These are phyloP conservation scores for Rostrohypoxylon terebratum DNA, from an alignment of 495 filamentous ascomycete species.

Conservation along the genomic window DNA sequence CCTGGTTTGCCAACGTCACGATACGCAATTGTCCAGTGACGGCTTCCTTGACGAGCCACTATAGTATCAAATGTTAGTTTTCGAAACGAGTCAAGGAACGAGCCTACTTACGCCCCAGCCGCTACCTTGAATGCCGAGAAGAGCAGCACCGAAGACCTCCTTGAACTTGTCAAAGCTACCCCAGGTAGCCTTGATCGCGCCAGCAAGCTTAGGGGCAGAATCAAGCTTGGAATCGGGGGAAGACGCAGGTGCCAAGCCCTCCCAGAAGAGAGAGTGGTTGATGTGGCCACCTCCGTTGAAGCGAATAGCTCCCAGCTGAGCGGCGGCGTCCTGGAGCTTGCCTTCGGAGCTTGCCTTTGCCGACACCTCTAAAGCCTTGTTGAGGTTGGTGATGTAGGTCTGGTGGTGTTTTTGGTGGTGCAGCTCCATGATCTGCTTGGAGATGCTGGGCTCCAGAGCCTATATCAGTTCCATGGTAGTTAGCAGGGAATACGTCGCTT, in stretches of 20 bases:
- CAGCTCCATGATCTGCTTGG: slow-evolving; percentile 93
- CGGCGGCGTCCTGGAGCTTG: slow-evolving; percentile 65
- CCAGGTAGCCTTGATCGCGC: slow-evolving; percentile 71
- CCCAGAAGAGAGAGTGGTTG: slow-evolving; percentile 95
- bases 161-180: slow-evolving; percentile 79
- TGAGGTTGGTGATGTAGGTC: slow-evolving; percentile 78
- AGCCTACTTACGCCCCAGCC: slow-evolving; percentile 71
- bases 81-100: not conserved
- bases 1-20: slow-evolving; percentile 89
- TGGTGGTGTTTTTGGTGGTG: slow-evolving; percentile 80
- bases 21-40: slow-evolving; percentile 78
- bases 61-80: slow-evolving; percentile 12
- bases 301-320: slow-evolving; percentile 82
- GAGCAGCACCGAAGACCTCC: slow-evolving; percentile 78
- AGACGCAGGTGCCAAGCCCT: slow-evolving; percentile 81
- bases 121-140: slow-evolving; percentile 65
- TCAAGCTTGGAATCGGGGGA: slow-evolving; percentile 59
- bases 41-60: slow-evolving; percentile 88
- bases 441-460: slow-evolving; percentile 91
- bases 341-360: slow-evolving; percentile 61
- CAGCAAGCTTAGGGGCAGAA: slow-evolving; percentile 68
- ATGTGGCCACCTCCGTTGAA: slow-evolving; percentile 94
- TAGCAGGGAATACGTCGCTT: slow-evolving; percentile 10
- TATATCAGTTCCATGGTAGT: slow-evolving; percentile 23
- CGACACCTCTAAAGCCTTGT: slow-evolving; percentile 68